Conservation (phyloP, 2,329 filamentous ascomycete species). For the Colletotrichum ledebouriae region DNA sequence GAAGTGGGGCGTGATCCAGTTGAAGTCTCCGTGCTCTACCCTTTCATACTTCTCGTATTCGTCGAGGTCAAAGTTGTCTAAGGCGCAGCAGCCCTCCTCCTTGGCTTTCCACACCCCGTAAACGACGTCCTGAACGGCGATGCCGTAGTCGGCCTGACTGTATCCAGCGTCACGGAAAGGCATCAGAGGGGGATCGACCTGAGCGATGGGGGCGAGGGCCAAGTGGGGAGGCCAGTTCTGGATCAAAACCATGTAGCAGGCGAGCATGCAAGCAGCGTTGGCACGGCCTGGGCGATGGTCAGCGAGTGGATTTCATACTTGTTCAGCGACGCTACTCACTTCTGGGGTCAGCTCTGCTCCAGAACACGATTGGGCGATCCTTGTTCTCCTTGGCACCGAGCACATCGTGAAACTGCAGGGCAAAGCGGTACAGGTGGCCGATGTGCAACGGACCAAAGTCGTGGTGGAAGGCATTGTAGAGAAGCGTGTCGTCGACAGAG, state of each 20-base stretch:
- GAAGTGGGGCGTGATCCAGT: constrained; percentile 97
- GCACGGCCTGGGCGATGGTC: constrained; percentile 74
- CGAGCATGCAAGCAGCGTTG: constrained; percentile 94
- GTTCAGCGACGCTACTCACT: constrained; percentile 68
- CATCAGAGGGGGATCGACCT: constrained; percentile 98
- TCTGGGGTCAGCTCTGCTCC: constrained; percentile 90
- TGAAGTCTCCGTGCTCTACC: constrained; percentile 99
- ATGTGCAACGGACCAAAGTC: constrained; percentile 99
- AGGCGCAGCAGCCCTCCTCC: constrained; percentile 89
- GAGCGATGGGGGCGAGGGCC: constrained; percentile 93
- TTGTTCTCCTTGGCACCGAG: constrained; percentile 92
- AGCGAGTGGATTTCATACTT: constrained; percentile 44
- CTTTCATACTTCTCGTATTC: constrained; percentile 97
- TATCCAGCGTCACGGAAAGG: constrained; percentile 98
- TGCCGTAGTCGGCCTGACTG: constrained; percentile 95
- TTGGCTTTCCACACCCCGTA: constrained; percentile 99
- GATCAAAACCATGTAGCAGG: constrained; percentile 98
- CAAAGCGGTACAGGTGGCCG: constrained; percentile 96
- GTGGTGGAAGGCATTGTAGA: constrained; percentile 99
- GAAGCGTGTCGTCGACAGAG: constrained; percentile 89
- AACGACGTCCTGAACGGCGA: constrained; percentile 96
- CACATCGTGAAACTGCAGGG: constrained; percentile 95
- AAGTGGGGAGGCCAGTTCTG: constrained; percentile 98
- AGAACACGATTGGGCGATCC: constrained; percentile 92
- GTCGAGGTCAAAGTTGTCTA: constrained; percentile 95